Evolutionary conservation across 1,284 basidiomycete species (phyloP).

Genomic region (Microbotryum saponariae): DNA sequence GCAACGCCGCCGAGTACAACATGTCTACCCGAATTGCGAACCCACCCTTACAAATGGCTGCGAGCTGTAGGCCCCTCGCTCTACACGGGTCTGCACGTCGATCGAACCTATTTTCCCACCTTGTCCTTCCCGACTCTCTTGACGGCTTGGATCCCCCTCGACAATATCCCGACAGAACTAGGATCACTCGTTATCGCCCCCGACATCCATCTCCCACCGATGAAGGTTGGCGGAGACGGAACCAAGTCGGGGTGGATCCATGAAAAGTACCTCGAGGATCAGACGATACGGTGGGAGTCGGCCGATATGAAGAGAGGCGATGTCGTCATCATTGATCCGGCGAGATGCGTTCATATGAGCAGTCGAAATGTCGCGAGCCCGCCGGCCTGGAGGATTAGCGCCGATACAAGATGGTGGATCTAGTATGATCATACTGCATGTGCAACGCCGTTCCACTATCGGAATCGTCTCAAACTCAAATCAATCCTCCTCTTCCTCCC

Average conservation of each 20-base stretch:
- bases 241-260: conserved; percentile 2
- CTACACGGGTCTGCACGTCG: conserved; percentile 5
- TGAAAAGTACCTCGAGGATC: neutral
- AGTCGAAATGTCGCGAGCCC: too few species aligned
- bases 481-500: conserved; percentile 3
- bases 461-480: neutral
- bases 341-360: too few species aligned
- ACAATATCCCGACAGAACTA: neutral
- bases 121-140: conserved; percentile 1
- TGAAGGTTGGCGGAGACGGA: neutral
- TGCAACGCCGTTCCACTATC: too few species aligned
- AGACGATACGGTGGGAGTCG: too few species aligned
- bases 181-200: conserved; percentile 3
- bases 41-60: conserved; percentile 11
- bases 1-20: neutral
- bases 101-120: neutral
- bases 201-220: neutral
- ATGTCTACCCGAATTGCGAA: neutral
- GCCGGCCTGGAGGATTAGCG: too few species aligned
- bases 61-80: conserved; percentile 4
- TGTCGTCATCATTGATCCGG: too few species aligned
- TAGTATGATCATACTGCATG: too few species aligned
- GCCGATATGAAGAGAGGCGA: too few species aligned
- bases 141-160: conserved; percentile 7
- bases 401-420: too few species aligned